Conservation (phyloP, 352 stramenopile species). For the Pythium phragmiticola region DNA sequence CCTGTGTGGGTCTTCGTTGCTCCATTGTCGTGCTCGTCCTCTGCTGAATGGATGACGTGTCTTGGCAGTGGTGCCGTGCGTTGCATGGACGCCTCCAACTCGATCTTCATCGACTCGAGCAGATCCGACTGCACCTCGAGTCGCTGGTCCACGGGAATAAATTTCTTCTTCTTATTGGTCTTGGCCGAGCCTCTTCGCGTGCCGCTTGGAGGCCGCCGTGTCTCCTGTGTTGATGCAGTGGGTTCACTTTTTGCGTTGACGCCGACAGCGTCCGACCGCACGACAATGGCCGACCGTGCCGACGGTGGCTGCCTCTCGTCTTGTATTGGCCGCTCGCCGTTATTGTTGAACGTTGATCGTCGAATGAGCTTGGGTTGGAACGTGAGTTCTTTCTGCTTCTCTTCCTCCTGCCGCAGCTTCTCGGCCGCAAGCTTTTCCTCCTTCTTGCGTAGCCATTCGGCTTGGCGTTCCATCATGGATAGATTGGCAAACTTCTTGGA, state of each 20-base stretch:
- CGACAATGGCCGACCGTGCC: constrained; percentile 10
- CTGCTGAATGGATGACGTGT: not conserved
- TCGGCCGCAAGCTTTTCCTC: constrained; percentile 73
- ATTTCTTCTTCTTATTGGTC: constrained; percentile 38
- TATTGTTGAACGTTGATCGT: constrained; percentile 48
- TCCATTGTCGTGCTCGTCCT: constrained; percentile 11
- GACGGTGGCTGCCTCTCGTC: constrained; percentile 18
- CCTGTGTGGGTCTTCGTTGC: not conserved
- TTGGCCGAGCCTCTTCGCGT: constrained; percentile 36
- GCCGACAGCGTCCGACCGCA: constrained; percentile 19
- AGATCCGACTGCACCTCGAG: constrained; percentile 66
- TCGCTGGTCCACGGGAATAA: constrained; percentile 35
- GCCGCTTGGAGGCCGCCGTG: constrained; percentile 28
- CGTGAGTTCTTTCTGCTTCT: constrained; percentile 77
- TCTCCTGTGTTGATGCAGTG: constrained; percentile 11
- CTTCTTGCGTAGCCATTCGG: constrained; percentile 78
- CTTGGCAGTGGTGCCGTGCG: not conserved
- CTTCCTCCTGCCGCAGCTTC: constrained; percentile 57
- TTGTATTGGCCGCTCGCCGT: constrained; percentile 36
- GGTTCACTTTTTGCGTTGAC: constrained; percentile 6
- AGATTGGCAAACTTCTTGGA: constrained; percentile 57
- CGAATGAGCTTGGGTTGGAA: constrained; percentile 83
- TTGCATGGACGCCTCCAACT: constrained; percentile 56
- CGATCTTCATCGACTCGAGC: constrained; percentile 64
- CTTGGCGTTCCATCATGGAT: constrained; percentile 79